phyloP scores from a whole-genome alignment of 768 basidiomycete species.

The Nevesoporus exiguus region DNA sequence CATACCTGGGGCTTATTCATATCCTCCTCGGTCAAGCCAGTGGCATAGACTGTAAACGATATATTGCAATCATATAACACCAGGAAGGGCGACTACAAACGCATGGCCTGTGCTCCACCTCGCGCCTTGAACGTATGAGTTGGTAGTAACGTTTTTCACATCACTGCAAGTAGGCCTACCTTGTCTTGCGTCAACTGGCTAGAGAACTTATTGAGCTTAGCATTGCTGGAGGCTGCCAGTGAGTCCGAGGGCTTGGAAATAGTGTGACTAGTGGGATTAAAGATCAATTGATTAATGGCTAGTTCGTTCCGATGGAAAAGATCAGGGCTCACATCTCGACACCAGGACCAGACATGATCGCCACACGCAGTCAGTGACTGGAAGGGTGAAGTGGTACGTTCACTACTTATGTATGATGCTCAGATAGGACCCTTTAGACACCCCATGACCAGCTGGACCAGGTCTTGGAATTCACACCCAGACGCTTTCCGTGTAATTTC shows the following conservation, averaged over 20 bases:
- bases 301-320: background rate
- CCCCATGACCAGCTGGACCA: background rate
- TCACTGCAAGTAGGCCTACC: conserved; percentile 35
- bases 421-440: background rate
- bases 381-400: background rate
- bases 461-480: background rate
- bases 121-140: conserved; percentile 38
- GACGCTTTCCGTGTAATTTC: background rate
- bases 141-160: background rate
- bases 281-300: background rate
- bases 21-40: conserved; percentile 72
- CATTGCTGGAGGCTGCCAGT: conserved; percentile 34
- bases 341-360: conserved; percentile 50
- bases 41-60: conserved; percentile 56
- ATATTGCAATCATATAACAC: background rate
- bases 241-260: conserved; percentile 21
- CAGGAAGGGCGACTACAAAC: conserved; percentile 40
- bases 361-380: background rate
- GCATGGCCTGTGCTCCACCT: conserved; percentile 84
- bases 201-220: conserved; percentile 71
- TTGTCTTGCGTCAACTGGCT: conserved; percentile 74
- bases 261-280: conserved; percentile 13
- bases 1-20: conserved; percentile 81
- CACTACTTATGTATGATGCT: conserved; percentile 20
- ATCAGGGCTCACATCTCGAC: conserved; percentile 54